A percentile compares a stretch with the other conserved stretches of the same genome.
Conservation (phyloP, 2,329 filamentous ascomycete genomes). For the Aureobasidium sp. region DNA sequence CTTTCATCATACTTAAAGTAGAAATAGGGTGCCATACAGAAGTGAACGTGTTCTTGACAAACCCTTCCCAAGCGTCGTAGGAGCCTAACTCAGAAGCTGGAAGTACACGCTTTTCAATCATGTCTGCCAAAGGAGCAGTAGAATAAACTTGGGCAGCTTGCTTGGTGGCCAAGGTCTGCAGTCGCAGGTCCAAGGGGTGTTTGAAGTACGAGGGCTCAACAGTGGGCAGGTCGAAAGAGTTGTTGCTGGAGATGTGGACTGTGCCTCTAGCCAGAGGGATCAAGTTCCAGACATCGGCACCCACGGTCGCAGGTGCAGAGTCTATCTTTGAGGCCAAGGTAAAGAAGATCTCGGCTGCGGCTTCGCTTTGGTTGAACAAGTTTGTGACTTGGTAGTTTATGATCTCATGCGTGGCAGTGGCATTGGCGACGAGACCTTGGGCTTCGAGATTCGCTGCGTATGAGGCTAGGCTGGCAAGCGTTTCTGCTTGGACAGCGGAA, state of each 20-base stretch:
- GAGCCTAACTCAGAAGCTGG: constrained; percentile 18
- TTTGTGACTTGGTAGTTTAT: constrained; percentile 24
- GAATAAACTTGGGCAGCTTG: constrained; percentile 27
- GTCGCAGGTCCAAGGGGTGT: constrained; percentile 32
- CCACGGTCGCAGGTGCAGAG: constrained; percentile 17
- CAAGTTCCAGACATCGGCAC: constrained; percentile 35
- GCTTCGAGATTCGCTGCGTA: constrained; percentile 24
- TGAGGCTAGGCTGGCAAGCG: constrained; percentile 24
- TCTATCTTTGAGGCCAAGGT: constrained; percentile 25
- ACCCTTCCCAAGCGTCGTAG: constrained; percentile 22
- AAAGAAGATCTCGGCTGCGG: constrained; percentile 33
- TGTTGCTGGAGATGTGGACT: constrained; percentile 21
- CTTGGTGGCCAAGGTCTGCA: constrained; percentile 30
- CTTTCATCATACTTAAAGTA: constrained; percentile 26
- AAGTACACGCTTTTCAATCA: constrained; percentile 24
- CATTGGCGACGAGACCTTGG: constrained; percentile 20
- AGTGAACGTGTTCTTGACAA: constrained; percentile 22
- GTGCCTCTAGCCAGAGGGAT: constrained; percentile 24
- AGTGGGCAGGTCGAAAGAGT: constrained; percentile 28
- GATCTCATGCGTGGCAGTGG: constrained; percentile 19
- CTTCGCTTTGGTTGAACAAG: constrained; percentile 21
- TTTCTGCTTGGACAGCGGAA: constrained; percentile 20
- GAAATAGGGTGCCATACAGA: constrained; percentile 27
- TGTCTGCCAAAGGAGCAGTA: constrained; percentile 23
- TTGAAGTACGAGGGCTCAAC: constrained; percentile 40